Evolutionary conservation across 768 basidiomycete genomes (phyloP).

Genomic region (Pleurotus djamor): DNA sequence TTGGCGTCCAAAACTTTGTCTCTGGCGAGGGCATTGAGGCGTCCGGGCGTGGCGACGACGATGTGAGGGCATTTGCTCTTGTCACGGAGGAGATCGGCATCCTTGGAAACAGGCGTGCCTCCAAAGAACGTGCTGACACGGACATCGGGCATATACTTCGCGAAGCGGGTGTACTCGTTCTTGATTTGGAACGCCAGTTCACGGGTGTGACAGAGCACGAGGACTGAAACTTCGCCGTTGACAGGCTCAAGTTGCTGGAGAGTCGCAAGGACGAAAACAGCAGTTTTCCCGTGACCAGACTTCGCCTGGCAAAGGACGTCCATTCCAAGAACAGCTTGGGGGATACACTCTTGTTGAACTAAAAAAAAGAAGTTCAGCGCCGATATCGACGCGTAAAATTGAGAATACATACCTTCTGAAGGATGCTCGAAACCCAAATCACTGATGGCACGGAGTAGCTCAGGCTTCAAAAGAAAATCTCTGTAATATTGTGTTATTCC

Average conservation of each 20-base stretch:
- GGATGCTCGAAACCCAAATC: constrained; percentile 99
- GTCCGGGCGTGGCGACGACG: constrained; percentile 97
- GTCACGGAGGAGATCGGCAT: constrained; percentile 91
- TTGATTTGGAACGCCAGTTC: constrained; percentile 99
- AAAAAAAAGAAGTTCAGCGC: constrained; percentile 6
- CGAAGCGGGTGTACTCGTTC: constrained; percentile 99
- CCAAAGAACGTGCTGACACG: constrained; percentile 98
- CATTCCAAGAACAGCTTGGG: constrained; percentile 99
- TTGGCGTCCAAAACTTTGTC: constrained; percentile 96
- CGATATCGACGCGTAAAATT: neutral
- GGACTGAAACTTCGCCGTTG: constrained; percentile 95
- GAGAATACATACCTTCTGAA: constrained; percentile 77
- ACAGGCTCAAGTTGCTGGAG: constrained; percentile 98
- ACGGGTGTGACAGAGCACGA: constrained; percentile 98
- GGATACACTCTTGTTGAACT: constrained; percentile 99
- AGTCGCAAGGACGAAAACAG: constrained; percentile 97
- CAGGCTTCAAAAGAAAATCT: constrained; percentile 98
- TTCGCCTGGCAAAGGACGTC: constrained; percentile 99
- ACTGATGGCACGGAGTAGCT: constrained; percentile 94
- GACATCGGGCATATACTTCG: constrained; percentile 99
- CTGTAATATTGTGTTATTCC: constrained; percentile 36
- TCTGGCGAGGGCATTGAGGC: constrained; percentile 91
- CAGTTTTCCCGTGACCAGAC: constrained; percentile 98
- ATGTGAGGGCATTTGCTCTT: constrained; percentile 98
- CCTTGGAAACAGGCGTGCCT: constrained; percentile 92